Percentiles rank a stretch among this genome's conserved stretches.
These are phyloP conservation scores for Verbena officinalis DNA, from an alignment of 257 asterid species.

Conservation along the genomic window DNA sequence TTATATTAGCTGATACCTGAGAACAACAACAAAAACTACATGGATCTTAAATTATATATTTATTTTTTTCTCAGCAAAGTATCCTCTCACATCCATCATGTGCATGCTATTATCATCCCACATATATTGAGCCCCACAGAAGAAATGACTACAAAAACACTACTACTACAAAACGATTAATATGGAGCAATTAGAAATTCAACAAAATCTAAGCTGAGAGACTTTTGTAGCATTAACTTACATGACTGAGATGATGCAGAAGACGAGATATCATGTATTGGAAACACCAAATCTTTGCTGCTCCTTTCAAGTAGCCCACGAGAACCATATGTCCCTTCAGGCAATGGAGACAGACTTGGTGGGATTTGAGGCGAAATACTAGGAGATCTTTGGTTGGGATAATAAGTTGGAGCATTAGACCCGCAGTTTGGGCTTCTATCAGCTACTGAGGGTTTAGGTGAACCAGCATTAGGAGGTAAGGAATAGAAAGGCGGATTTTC, in stretches of 20 bases:
- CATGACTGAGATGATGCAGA: slow-evolving; percentile 39
- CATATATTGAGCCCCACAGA: not conserved
- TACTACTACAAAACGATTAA: not conserved
- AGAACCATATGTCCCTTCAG: slow-evolving; percentile 33
- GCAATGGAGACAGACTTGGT: slow-evolving; percentile 42
- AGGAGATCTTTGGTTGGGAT: slow-evolving; percentile 9
- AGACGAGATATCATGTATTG: slow-evolving; percentile 28
- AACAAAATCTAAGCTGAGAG: not conserved
- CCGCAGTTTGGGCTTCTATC: slow-evolving; percentile 24
- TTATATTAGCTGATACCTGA: not conserved
- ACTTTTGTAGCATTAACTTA: slow-evolving; percentile 36
- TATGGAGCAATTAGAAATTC: not conserved
- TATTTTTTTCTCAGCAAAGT: not conserved
- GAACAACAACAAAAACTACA: not conserved
- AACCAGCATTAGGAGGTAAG: slow-evolving; percentile 23
- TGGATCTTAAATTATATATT: not conserved
- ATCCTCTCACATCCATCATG: not conserved
- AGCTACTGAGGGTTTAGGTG: slow-evolving; percentile 33
- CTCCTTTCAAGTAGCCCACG: slow-evolving; percentile 21
- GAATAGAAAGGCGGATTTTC: slow-evolving; percentile 9
- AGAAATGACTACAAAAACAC: not conserved
- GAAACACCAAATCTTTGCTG: slow-evolving; percentile 30
- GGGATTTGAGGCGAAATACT: slow-evolving; percentile 23
- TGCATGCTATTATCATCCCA: not conserved
- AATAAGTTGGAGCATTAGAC: slow-evolving; percentile 31